Conservation (phyloP, 2,329 filamentous ascomycete genomes). For the Xylariaceae sp. region DNA sequence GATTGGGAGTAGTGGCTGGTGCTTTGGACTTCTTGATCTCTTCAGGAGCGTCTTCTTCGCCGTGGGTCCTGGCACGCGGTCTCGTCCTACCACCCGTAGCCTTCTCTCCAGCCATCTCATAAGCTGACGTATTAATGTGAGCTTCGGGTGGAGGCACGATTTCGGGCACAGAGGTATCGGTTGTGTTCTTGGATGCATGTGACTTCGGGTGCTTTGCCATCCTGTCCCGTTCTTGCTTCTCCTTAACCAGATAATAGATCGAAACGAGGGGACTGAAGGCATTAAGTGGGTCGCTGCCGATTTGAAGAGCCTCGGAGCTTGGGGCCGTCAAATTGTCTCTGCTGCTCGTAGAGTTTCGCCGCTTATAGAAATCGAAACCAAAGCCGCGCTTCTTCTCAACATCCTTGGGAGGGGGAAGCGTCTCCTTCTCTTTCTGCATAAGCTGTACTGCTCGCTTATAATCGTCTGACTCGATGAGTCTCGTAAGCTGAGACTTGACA, state of each 20-base stretch:
- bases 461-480: conserved; percentile 86
- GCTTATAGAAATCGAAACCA: conserved; percentile 92
- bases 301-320: conserved; percentile 78
- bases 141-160: conserved; percentile 77
- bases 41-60: conserved; percentile 83
- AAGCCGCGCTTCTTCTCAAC: conserved; percentile 84
- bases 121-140: conserved; percentile 77
- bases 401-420: conserved; percentile 52
- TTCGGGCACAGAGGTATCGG: conserved; percentile 57
- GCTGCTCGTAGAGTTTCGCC: conserved; percentile 82
- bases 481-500: conserved; percentile 75
- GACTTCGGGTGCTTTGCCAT: conserved; percentile 32
- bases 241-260: conserved; percentile 91
- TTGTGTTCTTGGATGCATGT: conserved; percentile 36
- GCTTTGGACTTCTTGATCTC: conserved; percentile 60
- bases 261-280: conserved; percentile 89
- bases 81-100: conserved; percentile 77
- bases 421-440: conserved; percentile 61
- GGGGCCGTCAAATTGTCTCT: conserved; percentile 78
- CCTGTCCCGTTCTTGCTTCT: conserved; percentile 81
- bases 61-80: conserved; percentile 84
- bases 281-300: conserved; percentile 83
- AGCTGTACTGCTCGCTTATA: conserved; percentile 80
- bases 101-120: conserved; percentile 85
- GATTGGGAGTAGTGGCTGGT: conserved; percentile 42